Evolutionary conservation across 2,329 filamentous ascomycete genomes (phyloP).

Genomic region (Xylaria sp.): DNA sequence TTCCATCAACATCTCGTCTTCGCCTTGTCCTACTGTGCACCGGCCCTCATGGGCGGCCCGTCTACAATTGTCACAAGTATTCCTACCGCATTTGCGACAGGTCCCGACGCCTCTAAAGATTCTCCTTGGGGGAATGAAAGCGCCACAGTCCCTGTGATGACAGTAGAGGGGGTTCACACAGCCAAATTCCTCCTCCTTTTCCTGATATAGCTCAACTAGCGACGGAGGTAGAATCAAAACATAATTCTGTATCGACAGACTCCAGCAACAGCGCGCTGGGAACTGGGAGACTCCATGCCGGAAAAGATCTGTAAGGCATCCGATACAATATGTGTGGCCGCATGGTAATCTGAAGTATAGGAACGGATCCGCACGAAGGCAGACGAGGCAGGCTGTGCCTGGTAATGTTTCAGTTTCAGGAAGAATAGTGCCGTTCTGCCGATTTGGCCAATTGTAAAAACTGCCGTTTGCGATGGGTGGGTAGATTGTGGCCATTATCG

Average conservation of each 20-base stretch:
- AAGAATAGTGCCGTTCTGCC: background rate
- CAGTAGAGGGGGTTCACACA: background rate
- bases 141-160: background rate
- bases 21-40: background rate
- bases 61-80: constrained; percentile 8
- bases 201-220: background rate
- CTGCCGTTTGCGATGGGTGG: background rate
- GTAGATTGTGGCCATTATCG: background rate
- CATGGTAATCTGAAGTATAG: background rate
- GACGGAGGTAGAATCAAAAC: background rate
- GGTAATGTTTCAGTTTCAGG: background rate
- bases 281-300: background rate
- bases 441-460: background rate
- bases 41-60: background rate
- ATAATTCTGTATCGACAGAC: background rate
- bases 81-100: background rate
- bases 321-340: background rate
- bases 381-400: background rate
- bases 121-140: background rate
- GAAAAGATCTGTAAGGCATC: background rate
- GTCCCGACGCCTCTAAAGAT: background rate
- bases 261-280: background rate
- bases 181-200: background rate
- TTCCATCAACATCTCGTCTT: background rate
- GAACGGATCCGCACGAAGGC: background rate